Conservation (phyloP, 2,329 filamentous ascomycete species). For the Epichloe brachyelytri region DNA sequence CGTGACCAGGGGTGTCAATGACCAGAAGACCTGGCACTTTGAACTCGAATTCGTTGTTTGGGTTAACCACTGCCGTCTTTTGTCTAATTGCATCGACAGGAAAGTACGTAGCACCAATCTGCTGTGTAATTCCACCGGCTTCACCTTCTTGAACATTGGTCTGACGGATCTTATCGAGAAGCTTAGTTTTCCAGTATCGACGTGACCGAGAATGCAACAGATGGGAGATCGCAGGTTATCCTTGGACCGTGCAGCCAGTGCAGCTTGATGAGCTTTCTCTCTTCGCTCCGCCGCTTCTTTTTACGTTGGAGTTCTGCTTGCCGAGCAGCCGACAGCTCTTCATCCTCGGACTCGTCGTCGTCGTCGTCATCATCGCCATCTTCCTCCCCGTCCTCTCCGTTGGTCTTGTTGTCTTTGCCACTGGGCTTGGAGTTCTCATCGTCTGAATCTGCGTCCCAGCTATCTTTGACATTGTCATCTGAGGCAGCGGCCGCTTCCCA, state of each 20-base stretch:
- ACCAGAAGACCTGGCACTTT: constrained; percentile 94
- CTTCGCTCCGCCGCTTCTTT: constrained; percentile 76
- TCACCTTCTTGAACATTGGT: constrained; percentile 98
- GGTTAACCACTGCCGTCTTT: constrained; percentile 90
- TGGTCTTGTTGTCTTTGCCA: constrained; percentile 7
- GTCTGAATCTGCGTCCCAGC: constrained; percentile 81
- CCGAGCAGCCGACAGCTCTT: constrained; percentile 60
- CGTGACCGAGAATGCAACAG: constrained; percentile 98
- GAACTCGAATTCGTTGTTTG: constrained; percentile 81
- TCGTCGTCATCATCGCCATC: constrained; percentile 13
- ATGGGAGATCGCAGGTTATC: constrained; percentile 95
- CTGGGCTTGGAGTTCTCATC: constrained; percentile 38
- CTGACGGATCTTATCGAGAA: constrained; percentile 95
- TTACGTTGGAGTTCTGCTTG: constrained; percentile 66
- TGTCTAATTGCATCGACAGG: constrained; percentile 83
- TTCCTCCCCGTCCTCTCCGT: constrained; percentile 30
- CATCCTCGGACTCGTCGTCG: constrained; percentile 40
- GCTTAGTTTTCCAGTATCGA: constrained; percentile 99
- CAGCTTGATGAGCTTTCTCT: constrained; percentile 82
- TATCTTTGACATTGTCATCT: constrained; percentile 68
- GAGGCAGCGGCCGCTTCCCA: constrained; percentile 80
- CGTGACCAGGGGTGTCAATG: constrained; percentile 98
- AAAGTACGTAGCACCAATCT: constrained; percentile 99
- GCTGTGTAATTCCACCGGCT: constrained; percentile 98
- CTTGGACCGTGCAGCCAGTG: constrained; percentile 78